Base-by-base conservation (phyloP, 306 rosid species). In the Bauhinia variegata region DNA sequence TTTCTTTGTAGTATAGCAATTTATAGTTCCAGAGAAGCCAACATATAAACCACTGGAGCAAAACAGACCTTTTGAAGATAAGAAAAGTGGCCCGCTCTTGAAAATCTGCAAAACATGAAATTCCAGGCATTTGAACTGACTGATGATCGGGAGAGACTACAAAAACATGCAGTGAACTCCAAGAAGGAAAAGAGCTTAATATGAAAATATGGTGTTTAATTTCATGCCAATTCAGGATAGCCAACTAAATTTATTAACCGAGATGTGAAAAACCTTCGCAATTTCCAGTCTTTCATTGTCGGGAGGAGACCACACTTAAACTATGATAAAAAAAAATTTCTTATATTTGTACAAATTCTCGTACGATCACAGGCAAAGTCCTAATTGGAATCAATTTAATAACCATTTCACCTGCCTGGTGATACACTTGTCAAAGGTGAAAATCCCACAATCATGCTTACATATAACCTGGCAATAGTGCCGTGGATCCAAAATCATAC, bases 1-100 rank as follows among this genome's bases (percentile, higher is more conserved):
- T 58, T 34, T 8, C 28, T 23, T 60, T 15, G 11, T 32, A 17
- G 66, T 73, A 38, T 41, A 49, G 65, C 53, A 17, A 51, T 44
- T 19, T 8, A 49, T 31, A 33, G 63, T 57, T 63, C n/a, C 60
- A 61, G 16, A 38, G 19, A 63, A 47, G 59, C 52, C 67, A 52
- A 80, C 19, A 8, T 30, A 34, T 11, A 11, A n/a, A 58, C 63
- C 34, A 60, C 13, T 43, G 43, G 32, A 41, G 53, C 23, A 41
- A 68, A 81, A 72, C 97, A 80, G 64, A 88, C 41, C 6, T 5
- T 5, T 5, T 2, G 41, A 5, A 36, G 8, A 36, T 36, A 36
- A 1, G 2, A 23, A 23, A 23, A 23, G 28, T 23, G 28, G 28
- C 2, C 28, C 28, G 2, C 28, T 23, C 2, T 23, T 23, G 28